phyloP scores from a whole-genome alignment of 1,284 basidiomycete genomes.

The Agroathelia rolfsii region DNA sequence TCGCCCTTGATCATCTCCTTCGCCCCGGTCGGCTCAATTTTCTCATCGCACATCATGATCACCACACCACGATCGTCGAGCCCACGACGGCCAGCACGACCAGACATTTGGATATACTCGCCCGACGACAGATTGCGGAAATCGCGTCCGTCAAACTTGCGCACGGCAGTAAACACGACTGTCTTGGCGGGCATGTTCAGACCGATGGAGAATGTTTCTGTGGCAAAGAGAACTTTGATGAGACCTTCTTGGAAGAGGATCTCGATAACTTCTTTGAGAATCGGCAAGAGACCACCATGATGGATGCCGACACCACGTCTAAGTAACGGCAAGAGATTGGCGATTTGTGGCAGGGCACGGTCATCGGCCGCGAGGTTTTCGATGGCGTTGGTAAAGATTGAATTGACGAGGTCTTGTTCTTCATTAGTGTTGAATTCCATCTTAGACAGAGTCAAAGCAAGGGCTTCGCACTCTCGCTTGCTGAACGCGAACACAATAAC shows the following conservation, averaged over 20 bases:
- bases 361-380: slow-evolving; percentile 85
- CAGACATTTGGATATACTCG: slow-evolving; percentile 99
- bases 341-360: slow-evolving; percentile 87
- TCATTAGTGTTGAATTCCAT: slow-evolving; percentile 94
- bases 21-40: slow-evolving; percentile 85
- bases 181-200: slow-evolving; percentile 99
- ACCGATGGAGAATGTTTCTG: slow-evolving; percentile 98
- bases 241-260: slow-evolving; percentile 99
- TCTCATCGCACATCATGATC: slow-evolving; percentile 99
- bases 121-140: slow-evolving; percentile 86
- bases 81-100: slow-evolving; percentile 93
- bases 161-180: slow-evolving; percentile 92
- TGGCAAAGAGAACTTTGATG: slow-evolving; percentile 97
- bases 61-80: slow-evolving; percentile 97
- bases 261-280: slow-evolving; percentile 98
- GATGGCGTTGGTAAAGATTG: slow-evolving; percentile 94
- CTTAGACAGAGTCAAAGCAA: slow-evolving; percentile 89
- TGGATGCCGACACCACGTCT: slow-evolving; percentile 98
- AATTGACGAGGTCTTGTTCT: slow-evolving; percentile 82
- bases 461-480: slow-evolving; percentile 94
- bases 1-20: slow-evolving; percentile 99
- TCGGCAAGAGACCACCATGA: slow-evolving; percentile 94
- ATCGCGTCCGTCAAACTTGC: slow-evolving; percentile 94
- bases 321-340: slow-evolving; percentile 86
- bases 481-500: slow-evolving; percentile 99